Conservation (phyloP, 306 rosid species). For the Clitoria ternatea region DNA sequence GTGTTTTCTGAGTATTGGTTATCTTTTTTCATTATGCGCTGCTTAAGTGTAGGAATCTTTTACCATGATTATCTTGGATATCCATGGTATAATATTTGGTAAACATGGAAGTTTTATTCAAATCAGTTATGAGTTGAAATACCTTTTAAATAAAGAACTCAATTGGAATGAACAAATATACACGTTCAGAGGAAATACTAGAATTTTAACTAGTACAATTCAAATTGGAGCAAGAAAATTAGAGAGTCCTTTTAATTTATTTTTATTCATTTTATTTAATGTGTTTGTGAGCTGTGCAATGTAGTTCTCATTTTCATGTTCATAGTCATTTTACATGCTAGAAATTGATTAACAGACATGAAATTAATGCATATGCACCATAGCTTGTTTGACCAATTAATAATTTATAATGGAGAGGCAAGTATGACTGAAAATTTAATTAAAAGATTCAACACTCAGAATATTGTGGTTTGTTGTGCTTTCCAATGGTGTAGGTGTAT, state of each 20-base stretch:
- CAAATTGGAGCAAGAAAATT: neutral
- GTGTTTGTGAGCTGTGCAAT: neutral
- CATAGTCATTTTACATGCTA: neutral
- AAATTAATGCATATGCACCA: neutral
- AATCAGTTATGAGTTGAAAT: neutral
- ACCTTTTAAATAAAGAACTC: neutral
- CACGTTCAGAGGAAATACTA: neutral
- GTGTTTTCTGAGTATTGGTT: neutral
- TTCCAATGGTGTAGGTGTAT: no score
- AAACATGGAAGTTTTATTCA: neutral
- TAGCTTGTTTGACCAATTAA: neutral
- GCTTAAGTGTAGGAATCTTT: neutral
- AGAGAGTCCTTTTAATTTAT: neutral
- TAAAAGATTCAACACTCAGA: neutral
- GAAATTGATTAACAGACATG: neutral
- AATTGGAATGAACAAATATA: neutral
- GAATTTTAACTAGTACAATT: neutral
- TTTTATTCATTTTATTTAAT: neutral
- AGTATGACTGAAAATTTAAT: neutral
- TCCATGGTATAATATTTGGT: neutral
- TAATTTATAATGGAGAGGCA: neutral
- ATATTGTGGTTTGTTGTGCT: slow-evolving; percentile 28
- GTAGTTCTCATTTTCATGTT: neutral
- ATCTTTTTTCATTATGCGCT: neutral
- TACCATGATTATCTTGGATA: neutral